These are phyloP conservation scores for Ceriops zippeliana DNA, from an alignment of 345 rosid species.

Conservation along the genomic window DNA sequence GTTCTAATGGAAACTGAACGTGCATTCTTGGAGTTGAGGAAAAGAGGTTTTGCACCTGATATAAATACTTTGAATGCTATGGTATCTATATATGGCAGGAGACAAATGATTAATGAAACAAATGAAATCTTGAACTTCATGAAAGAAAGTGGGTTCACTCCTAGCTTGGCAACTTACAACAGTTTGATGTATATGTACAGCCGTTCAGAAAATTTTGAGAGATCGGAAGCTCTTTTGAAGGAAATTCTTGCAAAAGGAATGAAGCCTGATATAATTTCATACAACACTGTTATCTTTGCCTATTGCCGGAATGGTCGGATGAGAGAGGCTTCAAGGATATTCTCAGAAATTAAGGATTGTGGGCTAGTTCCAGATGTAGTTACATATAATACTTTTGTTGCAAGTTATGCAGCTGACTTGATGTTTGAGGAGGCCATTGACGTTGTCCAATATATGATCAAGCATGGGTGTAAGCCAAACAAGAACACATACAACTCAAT, in stretches of 20 bases:
- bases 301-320: constrained; percentile 86
- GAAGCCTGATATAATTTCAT: constrained; percentile 85
- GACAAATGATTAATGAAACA: constrained; percentile 67
- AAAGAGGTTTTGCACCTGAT: constrained; percentile 68
- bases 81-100: constrained; percentile 86
- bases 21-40: constrained; percentile 68
- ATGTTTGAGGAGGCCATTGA: constrained; percentile 76
- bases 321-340: constrained; percentile 78
- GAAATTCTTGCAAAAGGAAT: constrained; percentile 63
- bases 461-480: constrained; percentile 65
- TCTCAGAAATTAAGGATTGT: constrained; percentile 63
- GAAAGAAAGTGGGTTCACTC: constrained; percentile 71
- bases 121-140: constrained; percentile 74
- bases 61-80: constrained; percentile 77
- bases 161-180: constrained; percentile 80
- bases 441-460: constrained; percentile 75
- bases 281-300: constrained; percentile 80
- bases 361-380: constrained; percentile 76
- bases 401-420: constrained; percentile 85
- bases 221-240: constrained; percentile 66
- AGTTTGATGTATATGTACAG: constrained; percentile 88
- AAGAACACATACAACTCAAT: constrained; percentile 77
- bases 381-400: constrained; percentile 79
- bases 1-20: constrained; percentile 67
- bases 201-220: constrained; percentile 61